These are phyloP conservation scores for Globisporangium takayamanum DNA, from an alignment of 352 stramenopile species.

Conservation along the genomic window DNA sequence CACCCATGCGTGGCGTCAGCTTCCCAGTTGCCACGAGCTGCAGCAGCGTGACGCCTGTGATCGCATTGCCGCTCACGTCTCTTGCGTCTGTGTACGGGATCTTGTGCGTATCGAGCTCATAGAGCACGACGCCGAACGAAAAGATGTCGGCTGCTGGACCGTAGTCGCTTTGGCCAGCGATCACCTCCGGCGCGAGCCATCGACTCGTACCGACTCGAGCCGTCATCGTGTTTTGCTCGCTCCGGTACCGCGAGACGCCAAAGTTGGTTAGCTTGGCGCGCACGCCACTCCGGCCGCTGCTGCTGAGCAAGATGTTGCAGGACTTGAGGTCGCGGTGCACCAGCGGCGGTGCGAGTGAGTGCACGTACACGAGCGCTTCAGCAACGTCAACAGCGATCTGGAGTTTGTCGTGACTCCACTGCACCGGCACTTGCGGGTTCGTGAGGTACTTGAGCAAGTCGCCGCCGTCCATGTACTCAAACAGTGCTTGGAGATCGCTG, in stretches of 20 bases:
- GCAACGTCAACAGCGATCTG: constrained; percentile 20
- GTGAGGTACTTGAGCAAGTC: constrained; percentile 37
- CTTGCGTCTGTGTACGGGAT: constrained; percentile 15
- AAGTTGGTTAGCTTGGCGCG: constrained; percentile 59
- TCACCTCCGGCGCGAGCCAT: constrained; percentile 57
- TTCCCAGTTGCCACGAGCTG: constrained; percentile 23
- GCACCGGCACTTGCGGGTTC: background rate
- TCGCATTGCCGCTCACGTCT: constrained; percentile 30
- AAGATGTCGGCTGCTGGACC: constrained; percentile 48
- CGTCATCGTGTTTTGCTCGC: constrained; percentile 44
- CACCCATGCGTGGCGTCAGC: no score
- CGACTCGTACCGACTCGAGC: constrained; percentile 33
- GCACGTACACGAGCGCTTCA: constrained; percentile 10
- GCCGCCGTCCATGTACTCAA: constrained; percentile 57
- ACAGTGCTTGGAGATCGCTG: constrained; percentile 46
- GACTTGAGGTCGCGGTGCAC: constrained; percentile 19
- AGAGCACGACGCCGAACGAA: constrained; percentile 48
- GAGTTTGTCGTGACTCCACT: constrained; percentile 3
- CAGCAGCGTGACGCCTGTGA: constrained; percentile 42
- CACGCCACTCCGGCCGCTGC: background rate
- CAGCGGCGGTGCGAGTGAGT: constrained; percentile 16
- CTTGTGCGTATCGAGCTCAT: constrained; percentile 46
- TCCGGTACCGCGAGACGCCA: constrained; percentile 36
- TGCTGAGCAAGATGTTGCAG: constrained; percentile 17
- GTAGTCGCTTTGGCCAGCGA: constrained; percentile 37